Evolutionary conservation across 768 basidiomycete species (phyloP), one percentile per base, ranked within the genome.

Genomic region (Collybia sordida): DNA sequence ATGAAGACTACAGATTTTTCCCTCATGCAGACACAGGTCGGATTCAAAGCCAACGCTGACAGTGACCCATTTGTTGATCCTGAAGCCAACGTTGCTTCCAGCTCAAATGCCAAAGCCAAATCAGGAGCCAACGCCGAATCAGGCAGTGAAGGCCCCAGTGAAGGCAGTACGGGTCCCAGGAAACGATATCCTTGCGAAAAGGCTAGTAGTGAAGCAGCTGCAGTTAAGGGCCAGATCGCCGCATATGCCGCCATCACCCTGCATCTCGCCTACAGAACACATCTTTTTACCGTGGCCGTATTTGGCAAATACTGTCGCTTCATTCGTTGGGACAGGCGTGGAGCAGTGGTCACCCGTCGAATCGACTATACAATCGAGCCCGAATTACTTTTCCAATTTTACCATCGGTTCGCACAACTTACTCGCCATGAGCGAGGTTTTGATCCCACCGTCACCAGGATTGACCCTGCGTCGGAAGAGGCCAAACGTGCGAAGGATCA

Each of bases 321-420:
- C 36, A 50, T 73, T 19, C 59, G 62, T 37, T 73, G 66, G 65
- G 73, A 74, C 51, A 65, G 65, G 5, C 42, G 57, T 15, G 70
- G 66, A 7, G 60, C 60, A 2, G 46, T 66, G 9, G 67, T 71
- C 6, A 55, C 64, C 14, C 22, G 44, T 5, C 11, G 39, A 8
- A 58, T 72, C 50, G 42, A 64, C 31, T 67, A 61, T 58, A 25
- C 28, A 15, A 17, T 40, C 3, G 6, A 56, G 5, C 39, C 59
- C 15, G 9, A 27, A 3, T 17, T 43, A 1, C 51, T 71, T 4
- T 35, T 48, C 12, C 36, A 55, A 6, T 72, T 68, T 52, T 54
- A 69, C 25, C 59, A 51, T 49, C 56, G 58, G 21, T 67, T 58
- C 53, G 51, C 51, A 3, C 57, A 49, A 22, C 52, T 57, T 21